Percentiles rank a stretch among this genome's conserved stretches.
Evolutionary conservation across 768 basidiomycete species (phyloP).

Genomic region (Nidularia sp.): DNA sequence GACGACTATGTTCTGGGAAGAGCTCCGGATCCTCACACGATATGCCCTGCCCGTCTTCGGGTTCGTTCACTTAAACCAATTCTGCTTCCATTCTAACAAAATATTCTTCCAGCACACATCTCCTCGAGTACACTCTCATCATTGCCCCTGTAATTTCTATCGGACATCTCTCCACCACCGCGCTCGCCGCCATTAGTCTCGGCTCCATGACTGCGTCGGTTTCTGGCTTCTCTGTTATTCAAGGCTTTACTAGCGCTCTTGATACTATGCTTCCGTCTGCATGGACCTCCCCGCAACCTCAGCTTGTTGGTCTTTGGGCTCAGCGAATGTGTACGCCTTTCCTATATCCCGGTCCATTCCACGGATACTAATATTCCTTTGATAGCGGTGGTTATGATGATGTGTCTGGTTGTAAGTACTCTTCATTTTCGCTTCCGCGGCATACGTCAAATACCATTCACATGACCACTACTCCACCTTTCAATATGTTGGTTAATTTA

Average conservation of each 20-base stretch:
- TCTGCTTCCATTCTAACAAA: too few relatives aligned
- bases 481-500: too few relatives aligned
- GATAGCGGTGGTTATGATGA: slow-evolving; percentile 58
- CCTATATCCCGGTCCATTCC: not conserved
- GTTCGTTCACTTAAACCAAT: slow-evolving; percentile 32
- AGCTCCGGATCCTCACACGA: slow-evolving; percentile 50
- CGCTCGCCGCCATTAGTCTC: slow-evolving; percentile 79
- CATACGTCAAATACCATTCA: not conserved
- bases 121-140: slow-evolving; percentile 84
- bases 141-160: slow-evolving; percentile 82
- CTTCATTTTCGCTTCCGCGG: slow-evolving; percentile 1
- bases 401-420: slow-evolving; percentile 53
- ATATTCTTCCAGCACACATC: slow-evolving; percentile 49
- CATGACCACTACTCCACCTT: slow-evolving; percentile 4
- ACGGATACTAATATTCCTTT: not conserved
- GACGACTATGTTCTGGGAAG: slow-evolving; percentile 45
- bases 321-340: slow-evolving; percentile 74
- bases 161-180: slow-evolving; percentile 86
- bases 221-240: slow-evolving; percentile 75
- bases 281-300: slow-evolving; percentile 85
- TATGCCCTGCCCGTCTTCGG: slow-evolving; percentile 73
- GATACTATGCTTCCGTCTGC: slow-evolving; percentile 94
- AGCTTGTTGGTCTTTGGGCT: slow-evolving; percentile 85
- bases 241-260: slow-evolving; percentile 79
- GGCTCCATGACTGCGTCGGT: slow-evolving; percentile 73